Conservation (phyloP, 192 early-diverging fungal genomes). For the Thoreauomyces humboldtii region DNA sequence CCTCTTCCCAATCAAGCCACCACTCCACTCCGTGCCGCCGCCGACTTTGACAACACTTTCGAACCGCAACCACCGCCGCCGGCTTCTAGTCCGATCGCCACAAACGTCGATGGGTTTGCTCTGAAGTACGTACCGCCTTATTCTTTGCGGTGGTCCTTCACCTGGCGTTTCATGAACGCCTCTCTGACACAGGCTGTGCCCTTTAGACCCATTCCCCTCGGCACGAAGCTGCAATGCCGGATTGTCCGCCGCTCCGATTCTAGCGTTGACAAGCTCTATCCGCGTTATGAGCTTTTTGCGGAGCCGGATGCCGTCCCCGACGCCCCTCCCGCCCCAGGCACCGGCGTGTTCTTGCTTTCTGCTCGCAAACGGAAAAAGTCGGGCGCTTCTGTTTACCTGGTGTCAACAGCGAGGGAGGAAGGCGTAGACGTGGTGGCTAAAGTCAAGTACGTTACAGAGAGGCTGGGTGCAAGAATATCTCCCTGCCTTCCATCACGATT, state of each 20-base stretch:
- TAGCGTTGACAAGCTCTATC: conserved; percentile 59
- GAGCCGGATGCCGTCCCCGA: conserved; percentile 52
- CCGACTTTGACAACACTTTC: conserved; percentile 29
- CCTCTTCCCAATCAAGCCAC: too few relatives aligned
- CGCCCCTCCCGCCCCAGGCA: too few relatives aligned
- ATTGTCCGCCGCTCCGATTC: conserved; percentile 63
- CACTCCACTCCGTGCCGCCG: too few relatives aligned
- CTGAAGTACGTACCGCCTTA: conserved; percentile 11
- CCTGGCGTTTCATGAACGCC: background rate
- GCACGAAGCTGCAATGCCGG: conserved; percentile 63
- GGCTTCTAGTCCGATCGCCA: background rate
- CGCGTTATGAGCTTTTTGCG: conserved; percentile 67
- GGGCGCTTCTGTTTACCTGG: conserved; percentile 62
- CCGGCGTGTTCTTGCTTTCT: conserved; percentile 55
- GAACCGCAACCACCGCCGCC: conserved; percentile 1
- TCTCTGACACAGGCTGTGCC: too few relatives aligned
- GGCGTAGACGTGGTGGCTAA: background rate
- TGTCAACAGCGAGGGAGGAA: conserved; percentile 35
- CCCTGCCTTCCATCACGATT: background rate
- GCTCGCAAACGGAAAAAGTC: conserved; percentile 70
- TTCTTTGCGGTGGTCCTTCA: too few relatives aligned
- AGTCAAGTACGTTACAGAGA: too few relatives aligned
- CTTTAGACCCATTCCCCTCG: conserved; percentile 65
- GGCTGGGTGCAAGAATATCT: background rate
- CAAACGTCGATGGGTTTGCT: conserved; percentile 16